These are phyloP conservation scores for Colletotrichum liaoningense DNA, from an alignment of 2,329 filamentous ascomycete species.

Conservation along the genomic window DNA sequence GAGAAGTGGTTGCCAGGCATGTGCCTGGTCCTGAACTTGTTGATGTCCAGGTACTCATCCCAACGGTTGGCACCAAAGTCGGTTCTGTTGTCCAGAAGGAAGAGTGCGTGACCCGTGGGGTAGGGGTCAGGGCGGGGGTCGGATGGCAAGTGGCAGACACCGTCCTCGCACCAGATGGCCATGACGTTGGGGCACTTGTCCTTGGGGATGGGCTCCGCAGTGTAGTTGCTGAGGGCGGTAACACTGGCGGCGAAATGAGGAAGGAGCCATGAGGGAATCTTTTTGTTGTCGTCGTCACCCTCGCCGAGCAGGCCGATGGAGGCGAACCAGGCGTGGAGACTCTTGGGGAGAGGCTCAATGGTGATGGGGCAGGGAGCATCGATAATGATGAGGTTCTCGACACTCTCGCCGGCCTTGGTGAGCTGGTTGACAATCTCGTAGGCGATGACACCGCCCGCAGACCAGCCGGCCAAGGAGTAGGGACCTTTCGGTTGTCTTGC, in stretches of 20 bases:
- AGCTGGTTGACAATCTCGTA: conserved; percentile 75
- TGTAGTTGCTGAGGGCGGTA: conserved; percentile 75
- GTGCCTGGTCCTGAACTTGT: conserved; percentile 72
- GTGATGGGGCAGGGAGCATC: conserved; percentile 75
- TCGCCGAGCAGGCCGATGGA: conserved; percentile 77
- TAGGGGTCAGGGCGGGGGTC: conserved; percentile 74
- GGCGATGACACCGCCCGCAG: conserved; percentile 79
- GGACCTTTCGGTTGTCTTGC: conserved; percentile 76
- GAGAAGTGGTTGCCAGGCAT: conserved; percentile 81
- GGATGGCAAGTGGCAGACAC: conserved; percentile 74
- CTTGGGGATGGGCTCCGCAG: conserved; percentile 70
- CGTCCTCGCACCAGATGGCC: conserved; percentile 79
- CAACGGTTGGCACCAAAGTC: conserved; percentile 79
- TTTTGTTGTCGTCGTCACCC: conserved; percentile 60
- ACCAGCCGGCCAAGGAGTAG: conserved; percentile 79
- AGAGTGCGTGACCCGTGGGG: conserved; percentile 70
- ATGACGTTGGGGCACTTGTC: conserved; percentile 70
- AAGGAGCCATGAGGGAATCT: conserved; percentile 78
- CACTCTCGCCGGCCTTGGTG: conserved; percentile 64
- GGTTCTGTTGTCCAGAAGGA: conserved; percentile 78
- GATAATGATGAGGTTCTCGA: conserved; percentile 72
- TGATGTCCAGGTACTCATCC: conserved; percentile 71
- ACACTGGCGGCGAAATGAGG: conserved; percentile 80
- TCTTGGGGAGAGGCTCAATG: conserved; percentile 73
- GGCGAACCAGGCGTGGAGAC: conserved; percentile 78